Evolutionary conservation across 305 asterid species (phyloP), one percentile per base, ranked within the genome.

Genomic region (Vinca major): DNA sequence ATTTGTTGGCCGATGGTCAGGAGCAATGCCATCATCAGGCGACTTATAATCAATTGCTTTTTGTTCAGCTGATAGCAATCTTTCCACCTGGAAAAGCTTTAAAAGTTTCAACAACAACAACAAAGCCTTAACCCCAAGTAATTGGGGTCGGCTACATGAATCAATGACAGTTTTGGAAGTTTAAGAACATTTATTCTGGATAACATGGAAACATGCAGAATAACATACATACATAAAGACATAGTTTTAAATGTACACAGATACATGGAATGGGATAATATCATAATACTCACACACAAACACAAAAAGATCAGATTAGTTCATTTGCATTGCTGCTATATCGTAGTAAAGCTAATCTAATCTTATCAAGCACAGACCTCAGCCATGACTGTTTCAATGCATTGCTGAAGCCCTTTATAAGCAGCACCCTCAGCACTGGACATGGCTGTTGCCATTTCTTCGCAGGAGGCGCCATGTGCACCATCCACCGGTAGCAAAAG

Each of bases 391-490:
- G 96, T 88, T 47, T 91, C 98, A 71, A 94, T 89, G 81, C 99
- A 94, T 74, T 86, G 98, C 65, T 94, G 96, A 78, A 94, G 98
- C 68, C 99, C 99, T 85, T 89, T 94, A 85, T 88, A 81, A 67
- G 98, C 98, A 78, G 90, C 88, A 75, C 93, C 87, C 82, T 94
- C 99, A 50, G 99, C 97, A 80, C 80, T 86, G 75, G 98, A 86
- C 98, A 94, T 86, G 26, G 99, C 88, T 66, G 97, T 75, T 69
- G 98, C 89, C 99, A 94, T 94, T 86, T 94, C 99, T 85, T 94
- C 99, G 69, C 91, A 91, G 50, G 97, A 73, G 78, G 99, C 92
- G 77, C 96, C 96, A 83, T 94, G 96, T n/a, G 95, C 96, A 74
- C 96, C 94, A 71, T 94, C 99, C 83, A 94, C 93, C 4, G 98